Evolutionary conservation across 2,329 filamentous ascomycete species (phyloP).

Genomic region (Plenodomus biglobosus): DNA sequence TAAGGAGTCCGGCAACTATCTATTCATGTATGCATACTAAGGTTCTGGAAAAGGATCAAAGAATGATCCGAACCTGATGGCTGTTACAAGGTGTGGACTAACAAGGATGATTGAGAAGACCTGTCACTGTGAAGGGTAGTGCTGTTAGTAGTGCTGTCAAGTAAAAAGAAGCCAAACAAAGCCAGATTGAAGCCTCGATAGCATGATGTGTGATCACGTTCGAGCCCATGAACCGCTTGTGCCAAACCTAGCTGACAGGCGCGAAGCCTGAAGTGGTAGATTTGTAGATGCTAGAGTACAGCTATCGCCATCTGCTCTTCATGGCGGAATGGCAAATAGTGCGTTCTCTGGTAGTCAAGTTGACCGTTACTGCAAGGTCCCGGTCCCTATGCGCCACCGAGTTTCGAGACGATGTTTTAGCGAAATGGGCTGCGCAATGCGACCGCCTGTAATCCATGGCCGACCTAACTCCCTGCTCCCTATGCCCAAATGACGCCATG

Average conservation of each 20-base stretch:
- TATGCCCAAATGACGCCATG: conserved; percentile 23
- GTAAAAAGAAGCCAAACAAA: conserved; percentile 16
- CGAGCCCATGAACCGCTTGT: conserved; percentile 39
- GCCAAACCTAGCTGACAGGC: conserved; percentile 35
- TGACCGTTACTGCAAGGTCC: conserved; percentile 11
- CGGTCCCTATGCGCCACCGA: conserved; percentile 17
- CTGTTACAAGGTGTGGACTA: conserved; percentile 20
- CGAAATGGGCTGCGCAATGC: conserved; percentile 16
- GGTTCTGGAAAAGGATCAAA: conserved; percentile 26
- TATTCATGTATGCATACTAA: conserved; percentile 22
- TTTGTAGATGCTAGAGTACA: conserved; percentile 42
- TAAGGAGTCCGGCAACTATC: conserved; percentile 23
- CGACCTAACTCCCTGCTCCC: conserved; percentile 15
- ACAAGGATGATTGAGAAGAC: conserved; percentile 5
- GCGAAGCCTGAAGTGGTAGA: conserved; percentile 24
- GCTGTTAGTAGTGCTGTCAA: conserved; percentile 17
- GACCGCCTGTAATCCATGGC: not conserved
- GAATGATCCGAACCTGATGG: conserved; percentile 25
- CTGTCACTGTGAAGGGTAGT: conserved; percentile 19
- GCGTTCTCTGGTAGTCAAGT: conserved; percentile 35
- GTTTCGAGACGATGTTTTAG: conserved; percentile 25
- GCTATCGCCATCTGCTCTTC: conserved; percentile 41
- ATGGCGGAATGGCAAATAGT: conserved; percentile 41
- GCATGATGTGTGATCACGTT: conserved; percentile 45
- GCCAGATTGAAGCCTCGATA: conserved; percentile 40